A percentile compares a stretch with the other conserved stretches of the same genome.
Evolutionary conservation across 2,329 filamentous ascomycete genomes (phyloP).

Genomic region (Tothia fuscella): DNA sequence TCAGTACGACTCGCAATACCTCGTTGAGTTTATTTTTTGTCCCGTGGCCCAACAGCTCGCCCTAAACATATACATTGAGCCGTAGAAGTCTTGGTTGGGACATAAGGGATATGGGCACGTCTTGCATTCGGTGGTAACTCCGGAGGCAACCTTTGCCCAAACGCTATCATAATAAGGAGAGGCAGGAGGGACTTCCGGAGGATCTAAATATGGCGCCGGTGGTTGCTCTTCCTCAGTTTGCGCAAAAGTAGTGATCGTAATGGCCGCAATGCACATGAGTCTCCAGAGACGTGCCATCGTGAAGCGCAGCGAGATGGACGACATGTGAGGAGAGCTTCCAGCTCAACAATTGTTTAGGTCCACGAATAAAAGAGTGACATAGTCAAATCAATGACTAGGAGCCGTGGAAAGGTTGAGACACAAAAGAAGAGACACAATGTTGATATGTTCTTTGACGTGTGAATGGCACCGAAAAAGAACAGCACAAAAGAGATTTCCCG

Average conservation of each 20-base stretch:
- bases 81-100: conserved; percentile 4
- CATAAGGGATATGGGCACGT: conserved; percentile 4
- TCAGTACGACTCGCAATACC: neutral
- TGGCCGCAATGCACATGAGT: neutral
- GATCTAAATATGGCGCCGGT: neutral
- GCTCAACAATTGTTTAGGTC: neutral
- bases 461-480: neutral
- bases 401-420: no score
- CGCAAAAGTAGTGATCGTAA: neutral
- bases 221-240: neutral
- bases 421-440: no score
- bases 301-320: neutral
- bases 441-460: neutral
- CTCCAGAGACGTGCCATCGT: neutral
- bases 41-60: conserved; percentile 5
- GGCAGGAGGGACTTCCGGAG: neutral
- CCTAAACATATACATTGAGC: conserved; percentile 1
- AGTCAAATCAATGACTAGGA: neutral
- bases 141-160: conserved; percentile 1
- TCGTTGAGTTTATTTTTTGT: conserved; percentile 1
- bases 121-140: conserved; percentile 6
- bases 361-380: neutral
- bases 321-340: neutral
- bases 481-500: neutral
- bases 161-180: neutral